Conservation (phyloP, 371 early-diverging fungal species). For the Polyrhizophydium stewartii region DNA sequence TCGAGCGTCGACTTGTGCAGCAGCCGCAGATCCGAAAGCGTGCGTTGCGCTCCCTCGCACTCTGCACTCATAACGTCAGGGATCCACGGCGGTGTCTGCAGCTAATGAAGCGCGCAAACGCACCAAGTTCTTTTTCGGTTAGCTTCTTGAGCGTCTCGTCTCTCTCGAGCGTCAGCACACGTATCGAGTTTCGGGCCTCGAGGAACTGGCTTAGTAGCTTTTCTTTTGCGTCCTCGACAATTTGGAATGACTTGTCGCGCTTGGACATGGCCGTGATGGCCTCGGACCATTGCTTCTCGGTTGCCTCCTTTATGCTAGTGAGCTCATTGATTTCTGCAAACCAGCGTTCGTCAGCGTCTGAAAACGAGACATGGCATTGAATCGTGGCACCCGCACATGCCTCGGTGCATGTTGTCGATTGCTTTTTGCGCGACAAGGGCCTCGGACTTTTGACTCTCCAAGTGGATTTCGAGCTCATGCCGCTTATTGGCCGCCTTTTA, state of each 20-base stretch:
- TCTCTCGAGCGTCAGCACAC: conserved; percentile 23
- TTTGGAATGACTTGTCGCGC: conserved; percentile 40
- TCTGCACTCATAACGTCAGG: conserved; percentile 13
- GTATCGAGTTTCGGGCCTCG: conserved; percentile 16
- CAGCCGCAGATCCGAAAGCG: conserved; percentile 14
- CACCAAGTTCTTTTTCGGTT: conserved; percentile 29
- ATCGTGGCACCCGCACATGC: too few species aligned
- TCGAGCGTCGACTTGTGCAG: conserved; percentile 3
- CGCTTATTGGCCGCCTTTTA: conserved; percentile 15
- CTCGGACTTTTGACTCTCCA: conserved; percentile 33
- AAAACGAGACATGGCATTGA: not conserved
- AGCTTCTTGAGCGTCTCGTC: conserved; percentile 22
- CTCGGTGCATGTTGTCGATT: conserved; percentile 33
- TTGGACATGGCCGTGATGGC: conserved; percentile 44
- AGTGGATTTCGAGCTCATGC: conserved; percentile 25
- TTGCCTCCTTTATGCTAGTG: conserved; percentile 13
- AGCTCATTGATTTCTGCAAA: conserved; percentile 32
- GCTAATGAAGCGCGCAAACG: too few species aligned
- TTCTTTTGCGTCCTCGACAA: conserved; percentile 18
- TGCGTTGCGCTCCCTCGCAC: conserved; percentile 12
- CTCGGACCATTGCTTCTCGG: conserved; percentile 48
- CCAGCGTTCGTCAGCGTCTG: not conserved
- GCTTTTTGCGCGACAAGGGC: conserved; percentile 33
- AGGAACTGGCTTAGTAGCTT: conserved; percentile 8
- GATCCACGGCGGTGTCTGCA: too few species aligned